These are phyloP conservation scores for Hanseniaspora occidentalis DNA, from an alignment of 805 yeast species.

Conservation along the genomic window DNA sequence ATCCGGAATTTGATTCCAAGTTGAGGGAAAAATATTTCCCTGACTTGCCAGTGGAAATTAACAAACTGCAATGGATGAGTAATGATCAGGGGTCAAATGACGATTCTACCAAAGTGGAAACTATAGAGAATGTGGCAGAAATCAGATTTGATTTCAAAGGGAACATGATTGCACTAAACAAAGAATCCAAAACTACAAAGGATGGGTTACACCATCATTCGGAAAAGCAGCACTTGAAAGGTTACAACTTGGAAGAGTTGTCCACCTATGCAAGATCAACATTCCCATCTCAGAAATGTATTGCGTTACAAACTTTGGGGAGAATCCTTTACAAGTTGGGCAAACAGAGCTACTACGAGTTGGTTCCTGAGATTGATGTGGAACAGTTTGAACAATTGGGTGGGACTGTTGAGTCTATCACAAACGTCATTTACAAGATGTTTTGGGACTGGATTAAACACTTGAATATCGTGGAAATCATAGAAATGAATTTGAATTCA, in stretches of 20 bases:
- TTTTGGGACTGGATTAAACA: conserved; percentile 65
- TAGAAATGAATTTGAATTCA: conserved; percentile 59
- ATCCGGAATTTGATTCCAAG: conserved; percentile 66
- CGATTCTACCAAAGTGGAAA: conserved; percentile 21
- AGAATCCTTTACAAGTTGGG: conserved; percentile 76
- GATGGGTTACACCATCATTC: conserved; percentile 88
- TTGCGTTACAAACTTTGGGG: conserved; percentile 80
- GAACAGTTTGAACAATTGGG: conserved; percentile 28
- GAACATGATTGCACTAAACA: conserved; percentile 48
- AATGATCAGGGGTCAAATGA: conserved; percentile 31
- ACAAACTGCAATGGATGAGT: conserved; percentile 86
- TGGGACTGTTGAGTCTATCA: conserved; percentile 23
- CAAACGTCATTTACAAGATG: conserved; percentile 27
- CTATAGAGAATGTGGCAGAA: conserved; percentile 42
- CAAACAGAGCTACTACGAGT: conserved; percentile 39
- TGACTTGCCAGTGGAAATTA: conserved; percentile 71
- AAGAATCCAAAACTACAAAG: conserved; percentile 33
- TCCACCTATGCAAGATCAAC: conserved; percentile 69
- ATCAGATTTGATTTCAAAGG: conserved; percentile 87
- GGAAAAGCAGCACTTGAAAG: conserved; percentile 78
- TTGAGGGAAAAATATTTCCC: conserved; percentile 82
- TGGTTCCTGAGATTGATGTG: conserved; percentile 34
- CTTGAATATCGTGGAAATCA: conserved; percentile 47
- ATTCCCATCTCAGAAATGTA: conserved; percentile 72
- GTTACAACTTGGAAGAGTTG: conserved; percentile 78